phyloP scores from a whole-genome alignment of 768 basidiomycete genomes.

The Dacryopinax primogenitus region DNA sequence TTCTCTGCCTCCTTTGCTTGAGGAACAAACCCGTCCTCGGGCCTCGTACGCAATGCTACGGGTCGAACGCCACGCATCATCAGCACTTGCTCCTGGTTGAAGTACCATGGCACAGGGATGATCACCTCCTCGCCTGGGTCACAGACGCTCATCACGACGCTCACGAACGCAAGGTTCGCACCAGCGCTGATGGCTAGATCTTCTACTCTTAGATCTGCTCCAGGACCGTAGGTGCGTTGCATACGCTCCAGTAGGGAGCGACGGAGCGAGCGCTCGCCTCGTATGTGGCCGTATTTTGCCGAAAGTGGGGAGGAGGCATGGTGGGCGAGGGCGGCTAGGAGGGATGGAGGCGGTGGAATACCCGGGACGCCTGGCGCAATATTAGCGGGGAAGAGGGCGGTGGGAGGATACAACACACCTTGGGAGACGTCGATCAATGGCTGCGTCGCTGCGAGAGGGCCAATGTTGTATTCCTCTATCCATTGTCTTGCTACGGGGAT shows the following conservation, averaged over 20 bases:
- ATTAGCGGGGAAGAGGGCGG: background rate
- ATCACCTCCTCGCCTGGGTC: conserved; percentile 59
- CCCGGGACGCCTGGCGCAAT: conserved; percentile 44
- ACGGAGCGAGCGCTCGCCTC: conserved; percentile 45
- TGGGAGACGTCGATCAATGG: conserved; percentile 63
- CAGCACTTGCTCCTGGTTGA: conserved; percentile 39
- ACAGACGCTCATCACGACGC: conserved; percentile 49
- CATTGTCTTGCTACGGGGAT: background rate
- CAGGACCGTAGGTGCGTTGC: conserved; percentile 40
- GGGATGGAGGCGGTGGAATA: conserved; percentile 40
- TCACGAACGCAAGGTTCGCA: conserved; percentile 60
- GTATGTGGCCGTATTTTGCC: conserved; percentile 46
- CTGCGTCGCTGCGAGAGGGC: background rate
- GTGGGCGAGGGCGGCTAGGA: conserved; percentile 27
- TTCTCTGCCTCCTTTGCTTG: conserved; percentile 37
- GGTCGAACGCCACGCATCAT: conserved; percentile 49
- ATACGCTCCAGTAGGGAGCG: conserved; percentile 48
- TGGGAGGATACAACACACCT: conserved; percentile 21
- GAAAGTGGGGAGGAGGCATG: conserved; percentile 17
- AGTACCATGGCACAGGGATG: conserved; percentile 56
- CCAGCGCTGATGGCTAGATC: conserved; percentile 57
- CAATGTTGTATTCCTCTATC: background rate
- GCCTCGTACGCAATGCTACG: conserved; percentile 40
- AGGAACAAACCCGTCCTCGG: conserved; percentile 47
- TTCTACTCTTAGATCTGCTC: background rate